phyloP scores from a whole-genome alignment of 2,329 filamentous ascomycete genomes.

The Colletotrichum somersetense region DNA sequence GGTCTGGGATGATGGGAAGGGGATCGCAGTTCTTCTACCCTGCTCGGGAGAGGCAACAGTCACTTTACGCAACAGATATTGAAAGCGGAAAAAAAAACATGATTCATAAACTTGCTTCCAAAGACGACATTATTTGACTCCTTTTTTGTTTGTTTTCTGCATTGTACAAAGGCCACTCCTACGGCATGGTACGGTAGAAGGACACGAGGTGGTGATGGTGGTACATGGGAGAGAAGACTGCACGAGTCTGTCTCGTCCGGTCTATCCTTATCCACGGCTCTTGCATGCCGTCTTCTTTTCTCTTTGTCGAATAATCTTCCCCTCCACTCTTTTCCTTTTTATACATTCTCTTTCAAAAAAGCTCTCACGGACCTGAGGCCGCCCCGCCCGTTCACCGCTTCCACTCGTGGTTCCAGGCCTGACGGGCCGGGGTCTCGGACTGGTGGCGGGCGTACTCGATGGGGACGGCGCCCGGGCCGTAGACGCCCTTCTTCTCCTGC shows the following conservation, averaged over 20 bases:
- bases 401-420: slow-evolving; percentile 96
- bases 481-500: slow-evolving; percentile 91
- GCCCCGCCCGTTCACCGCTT: slow-evolving; percentile 64
- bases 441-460: slow-evolving; percentile 91
- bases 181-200: not conserved
- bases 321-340: not conserved
- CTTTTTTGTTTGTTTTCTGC: not conserved
- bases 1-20: slow-evolving; percentile 12
- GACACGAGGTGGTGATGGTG: not conserved
- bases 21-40: not conserved
- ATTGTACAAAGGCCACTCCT: slow-evolving; percentile 24
- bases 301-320: too few relatives aligned
- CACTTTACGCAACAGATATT: slow-evolving; percentile 25
- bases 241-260: not conserved
- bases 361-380: not conserved
- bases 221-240: not conserved
- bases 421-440: slow-evolving; percentile 82
- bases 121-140: not conserved
- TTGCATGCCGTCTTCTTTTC: not conserved
- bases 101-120: not conserved
- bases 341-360: not conserved
- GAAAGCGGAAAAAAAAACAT: not conserved
- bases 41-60: slow-evolving; percentile 5
- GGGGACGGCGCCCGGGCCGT: slow-evolving; percentile 78
- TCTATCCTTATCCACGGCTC: not conserved